A percentile compares a stretch with the other conserved stretches of the same genome.
phyloP scores from a whole-genome alignment of 2,329 filamentous ascomycete genomes.

The Davidsoniella virescens region DNA sequence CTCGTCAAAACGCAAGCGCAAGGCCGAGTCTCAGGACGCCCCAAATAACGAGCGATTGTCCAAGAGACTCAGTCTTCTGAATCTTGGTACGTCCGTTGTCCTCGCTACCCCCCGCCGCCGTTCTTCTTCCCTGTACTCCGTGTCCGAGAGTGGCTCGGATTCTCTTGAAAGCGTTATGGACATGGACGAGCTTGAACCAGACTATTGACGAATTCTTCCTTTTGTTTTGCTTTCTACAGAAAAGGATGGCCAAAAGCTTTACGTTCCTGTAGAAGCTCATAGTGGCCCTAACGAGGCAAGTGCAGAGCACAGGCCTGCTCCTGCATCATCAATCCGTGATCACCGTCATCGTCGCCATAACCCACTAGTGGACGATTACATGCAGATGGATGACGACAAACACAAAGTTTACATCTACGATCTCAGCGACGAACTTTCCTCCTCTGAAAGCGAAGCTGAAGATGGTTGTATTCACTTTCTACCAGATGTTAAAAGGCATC shows the following conservation, averaged over 20 bases:
- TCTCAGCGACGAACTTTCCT: slow-evolving; percentile 70
- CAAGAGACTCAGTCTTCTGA: slow-evolving; percentile 69
- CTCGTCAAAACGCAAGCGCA: slow-evolving; percentile 40
- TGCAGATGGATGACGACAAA: slow-evolving; percentile 77
- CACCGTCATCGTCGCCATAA: slow-evolving; percentile 7
- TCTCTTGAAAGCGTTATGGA: slow-evolving; percentile 11
- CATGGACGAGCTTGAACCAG: slow-evolving; percentile 16
- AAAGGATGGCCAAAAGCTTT: slow-evolving; percentile 45
- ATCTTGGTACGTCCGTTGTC: slow-evolving; percentile 46
- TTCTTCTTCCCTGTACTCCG: slow-evolving; percentile 7
- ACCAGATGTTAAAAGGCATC: slow-evolving; percentile 69
- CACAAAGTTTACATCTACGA: slow-evolving; percentile 84
- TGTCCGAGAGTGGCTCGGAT: slow-evolving; percentile 7
- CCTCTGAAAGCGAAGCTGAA: slow-evolving; percentile 36
- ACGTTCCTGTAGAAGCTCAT: slow-evolving; percentile 42
- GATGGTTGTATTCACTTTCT: slow-evolving; percentile 56
- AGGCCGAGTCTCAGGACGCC: slow-evolving; percentile 20
- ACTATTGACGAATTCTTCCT: slow-evolving; percentile 9
- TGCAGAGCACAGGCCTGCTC: no score
- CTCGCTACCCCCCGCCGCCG: slow-evolving; percentile 10
- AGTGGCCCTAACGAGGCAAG: no score
- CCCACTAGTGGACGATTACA: slow-evolving; percentile 27
- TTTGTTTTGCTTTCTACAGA: slow-evolving; percentile 27
- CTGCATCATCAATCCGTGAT: slow-evolving; percentile 3
- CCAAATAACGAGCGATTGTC: slow-evolving; percentile 58